These are phyloP conservation scores for Monascus ruber DNA, from an alignment of 2,329 filamentous ascomycete species.

Conservation along the genomic window DNA sequence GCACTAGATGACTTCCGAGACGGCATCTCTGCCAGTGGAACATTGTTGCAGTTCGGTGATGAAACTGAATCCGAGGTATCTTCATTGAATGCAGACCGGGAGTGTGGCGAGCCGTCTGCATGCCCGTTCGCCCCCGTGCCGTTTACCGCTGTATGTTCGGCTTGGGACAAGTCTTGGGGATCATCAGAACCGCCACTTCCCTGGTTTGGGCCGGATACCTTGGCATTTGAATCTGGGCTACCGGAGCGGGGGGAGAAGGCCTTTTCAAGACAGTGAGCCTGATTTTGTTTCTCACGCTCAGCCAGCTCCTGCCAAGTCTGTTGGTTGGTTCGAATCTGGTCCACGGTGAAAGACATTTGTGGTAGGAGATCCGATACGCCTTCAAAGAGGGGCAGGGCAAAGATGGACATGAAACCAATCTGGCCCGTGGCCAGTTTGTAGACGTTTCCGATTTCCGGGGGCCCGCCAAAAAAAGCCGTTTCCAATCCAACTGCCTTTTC, in stretches of 20 bases:
- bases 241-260: constrained; percentile 24
- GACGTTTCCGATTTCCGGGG: constrained; percentile 71
- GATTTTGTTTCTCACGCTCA: constrained; percentile 18
- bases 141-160: constrained; percentile 3
- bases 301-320: constrained; percentile 47
- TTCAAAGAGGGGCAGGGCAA: constrained; percentile 83
- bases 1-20: constrained; percentile 22
- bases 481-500: constrained; percentile 78
- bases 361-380: constrained; percentile 79
- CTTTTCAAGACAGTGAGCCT: constrained; percentile 9
- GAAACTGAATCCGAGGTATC: constrained; percentile 21
- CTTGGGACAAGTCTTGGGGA: constrained; percentile 4
- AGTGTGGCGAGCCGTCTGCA: constrained; percentile 4
- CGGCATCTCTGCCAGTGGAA: constrained; percentile 7
- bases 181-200: background rate
- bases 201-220: background rate
- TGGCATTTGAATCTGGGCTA: constrained; percentile 15
- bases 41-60: background rate
- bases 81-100: constrained; percentile 15
- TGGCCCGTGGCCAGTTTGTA: constrained; percentile 77
- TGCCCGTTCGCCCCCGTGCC: constrained; percentile 8
- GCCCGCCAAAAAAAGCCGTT: constrained; percentile 69
- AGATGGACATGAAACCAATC: constrained; percentile 92
- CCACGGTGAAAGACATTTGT: constrained; percentile 69
- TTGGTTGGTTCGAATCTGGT: constrained; percentile 70